These are phyloP conservation scores for Saturnispora zaruensis DNA, from an alignment of 805 yeast species.

Conservation along the genomic window DNA sequence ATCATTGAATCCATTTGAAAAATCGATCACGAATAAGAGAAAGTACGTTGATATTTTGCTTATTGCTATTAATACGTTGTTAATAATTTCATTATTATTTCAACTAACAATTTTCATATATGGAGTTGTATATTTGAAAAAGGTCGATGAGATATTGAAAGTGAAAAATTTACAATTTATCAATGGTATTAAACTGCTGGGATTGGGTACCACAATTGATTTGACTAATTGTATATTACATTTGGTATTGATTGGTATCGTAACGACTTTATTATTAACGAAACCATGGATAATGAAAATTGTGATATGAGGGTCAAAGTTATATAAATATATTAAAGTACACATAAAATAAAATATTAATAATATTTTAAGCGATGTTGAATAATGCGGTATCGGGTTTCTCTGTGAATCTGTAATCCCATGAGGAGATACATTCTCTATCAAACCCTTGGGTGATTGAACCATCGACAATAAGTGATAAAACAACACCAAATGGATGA, in stretches of 20 bases:
- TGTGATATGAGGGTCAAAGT: not conserved
- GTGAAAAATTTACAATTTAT: conserved; percentile 9
- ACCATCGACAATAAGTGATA: conserved; percentile 55
- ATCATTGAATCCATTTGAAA: not conserved
- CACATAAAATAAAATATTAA: not conserved
- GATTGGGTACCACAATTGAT: conserved; percentile 14
- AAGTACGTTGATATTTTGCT: not conserved
- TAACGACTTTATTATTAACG: not conserved
- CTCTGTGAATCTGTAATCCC: conserved; percentile 60
- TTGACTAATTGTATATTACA: conserved; percentile 14
- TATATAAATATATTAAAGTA: conserved; percentile 1
- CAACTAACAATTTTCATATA: conserved; percentile 1
- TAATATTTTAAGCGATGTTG: conserved; percentile 4
- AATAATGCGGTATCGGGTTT: conserved; percentile 45
- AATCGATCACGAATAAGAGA: not conserved
- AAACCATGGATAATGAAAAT: conserved; percentile 1
- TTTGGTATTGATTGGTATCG: conserved; percentile 11
- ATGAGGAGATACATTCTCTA: conserved; percentile 44
- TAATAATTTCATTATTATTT: not conserved
- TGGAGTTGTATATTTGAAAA: conserved; percentile 4
- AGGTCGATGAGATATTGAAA: conserved; percentile 8
- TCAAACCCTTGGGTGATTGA: conserved; percentile 29
- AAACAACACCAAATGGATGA: conserved; percentile 58
- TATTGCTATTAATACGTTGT: not conserved
- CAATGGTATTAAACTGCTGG: conserved; percentile 9